phyloP scores from a whole-genome alignment of 352 stramenopile species.

The Blastocystis sp. region DNA sequence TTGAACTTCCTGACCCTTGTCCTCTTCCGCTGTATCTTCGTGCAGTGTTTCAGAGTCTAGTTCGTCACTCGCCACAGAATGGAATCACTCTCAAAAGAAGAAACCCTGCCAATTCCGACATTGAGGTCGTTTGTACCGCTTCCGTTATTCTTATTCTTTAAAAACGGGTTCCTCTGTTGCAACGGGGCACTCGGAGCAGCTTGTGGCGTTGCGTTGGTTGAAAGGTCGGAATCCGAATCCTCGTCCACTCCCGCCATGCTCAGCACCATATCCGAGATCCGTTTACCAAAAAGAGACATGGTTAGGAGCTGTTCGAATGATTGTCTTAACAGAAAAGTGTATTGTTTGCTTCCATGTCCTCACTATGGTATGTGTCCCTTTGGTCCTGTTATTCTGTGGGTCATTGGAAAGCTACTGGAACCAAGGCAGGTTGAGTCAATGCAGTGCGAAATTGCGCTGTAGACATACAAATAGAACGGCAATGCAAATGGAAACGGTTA shows the following conservation, averaged over 20 bases:
- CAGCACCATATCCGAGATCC: slow-evolving; percentile 18
- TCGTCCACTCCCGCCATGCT: slow-evolving; percentile 33
- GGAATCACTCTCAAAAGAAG: not conserved
- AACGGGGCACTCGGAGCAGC: not conserved
- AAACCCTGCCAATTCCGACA: not conserved
- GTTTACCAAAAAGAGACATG: slow-evolving; percentile 45
- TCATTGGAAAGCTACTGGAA: too few relatives aligned
- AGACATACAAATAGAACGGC: not conserved
- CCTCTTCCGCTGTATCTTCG: not conserved
- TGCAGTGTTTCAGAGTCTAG: slow-evolving; percentile 51
- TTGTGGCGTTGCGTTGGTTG: not conserved
- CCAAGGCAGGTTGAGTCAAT: not conserved
- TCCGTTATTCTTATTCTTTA: not conserved
- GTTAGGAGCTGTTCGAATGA: too few relatives aligned
- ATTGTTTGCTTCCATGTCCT: too few relatives aligned
- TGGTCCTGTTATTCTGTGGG: too few relatives aligned
- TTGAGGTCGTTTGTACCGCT: not conserved
- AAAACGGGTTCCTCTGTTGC: not conserved
- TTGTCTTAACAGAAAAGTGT: too few relatives aligned
- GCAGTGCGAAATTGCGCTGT: not conserved
- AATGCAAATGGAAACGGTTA: too few relatives aligned
- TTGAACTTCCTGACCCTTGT: not conserved
- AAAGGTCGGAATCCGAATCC: not conserved
- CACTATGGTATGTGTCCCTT: too few relatives aligned
- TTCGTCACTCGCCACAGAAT: not conserved